Conservation (phyloP, 805 yeast species). For the Geotrichum ghanense region DNA sequence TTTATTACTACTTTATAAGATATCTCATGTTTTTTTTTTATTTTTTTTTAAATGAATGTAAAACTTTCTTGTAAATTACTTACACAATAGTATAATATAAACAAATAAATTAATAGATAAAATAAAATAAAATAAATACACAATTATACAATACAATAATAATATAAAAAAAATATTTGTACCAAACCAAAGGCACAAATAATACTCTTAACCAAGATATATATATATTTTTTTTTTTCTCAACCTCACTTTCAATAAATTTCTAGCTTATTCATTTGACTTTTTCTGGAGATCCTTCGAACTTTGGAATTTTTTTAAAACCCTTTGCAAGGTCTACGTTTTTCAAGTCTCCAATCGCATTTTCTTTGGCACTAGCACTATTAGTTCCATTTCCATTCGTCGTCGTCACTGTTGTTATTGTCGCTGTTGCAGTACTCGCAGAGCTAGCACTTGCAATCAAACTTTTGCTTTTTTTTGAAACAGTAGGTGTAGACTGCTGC, state of each 20-base stretch:
- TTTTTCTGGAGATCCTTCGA: slow-evolving; percentile 11
- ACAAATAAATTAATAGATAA: not conserved
- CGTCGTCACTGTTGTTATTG: slow-evolving; percentile 1
- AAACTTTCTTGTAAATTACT: not conserved
- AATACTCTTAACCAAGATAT: no score
- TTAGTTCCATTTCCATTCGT: slow-evolving; percentile 1
- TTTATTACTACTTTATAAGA: no score
- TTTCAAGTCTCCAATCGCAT: slow-evolving; percentile 31
- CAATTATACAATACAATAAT: no score
- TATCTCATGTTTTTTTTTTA: no score
- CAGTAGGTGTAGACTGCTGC: slow-evolving; percentile 7
- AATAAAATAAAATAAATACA: not conserved
- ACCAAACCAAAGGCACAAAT: no score
- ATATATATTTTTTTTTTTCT: not conserved
- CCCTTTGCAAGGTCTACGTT: slow-evolving; percentile 39
- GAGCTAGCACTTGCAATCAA: not conserved
- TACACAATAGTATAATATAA: not conserved
- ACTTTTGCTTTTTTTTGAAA: not conserved
- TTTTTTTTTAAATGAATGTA: no score
- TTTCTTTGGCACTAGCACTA: slow-evolving; percentile 11
- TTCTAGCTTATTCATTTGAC: not conserved
- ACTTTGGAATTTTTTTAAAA: slow-evolving; percentile 18
- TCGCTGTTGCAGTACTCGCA: not conserved
- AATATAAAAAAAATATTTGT: no score
- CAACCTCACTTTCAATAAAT: not conserved